Conservation (phyloP, 192 early-diverging fungal species). For the Backusella psychrophila region DNA sequence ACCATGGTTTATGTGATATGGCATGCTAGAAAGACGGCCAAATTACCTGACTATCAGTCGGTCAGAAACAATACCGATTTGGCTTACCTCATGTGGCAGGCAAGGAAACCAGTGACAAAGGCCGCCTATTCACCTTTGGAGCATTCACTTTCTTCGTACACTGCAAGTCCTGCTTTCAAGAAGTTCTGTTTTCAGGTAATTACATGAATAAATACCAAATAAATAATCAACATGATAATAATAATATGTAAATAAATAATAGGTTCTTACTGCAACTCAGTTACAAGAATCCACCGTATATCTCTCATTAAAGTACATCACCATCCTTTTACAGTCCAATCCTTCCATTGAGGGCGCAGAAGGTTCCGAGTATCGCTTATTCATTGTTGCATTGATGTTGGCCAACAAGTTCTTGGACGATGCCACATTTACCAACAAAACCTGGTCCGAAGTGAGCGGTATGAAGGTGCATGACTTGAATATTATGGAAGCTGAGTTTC, state of each 20-base stretch:
- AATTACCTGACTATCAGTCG: background rate
- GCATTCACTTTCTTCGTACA: slow-evolving; percentile 1
- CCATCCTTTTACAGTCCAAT: slow-evolving; percentile 38
- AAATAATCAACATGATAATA: too few species aligned
- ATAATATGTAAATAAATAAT: background rate
- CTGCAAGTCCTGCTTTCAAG: slow-evolving; percentile 38
- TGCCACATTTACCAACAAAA: slow-evolving; percentile 87
- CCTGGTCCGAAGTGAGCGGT: slow-evolving; percentile 83
- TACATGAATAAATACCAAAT: background rate
- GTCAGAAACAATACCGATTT: background rate
- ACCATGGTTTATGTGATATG: slow-evolving; percentile 55
- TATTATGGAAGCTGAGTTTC: slow-evolving; percentile 83
- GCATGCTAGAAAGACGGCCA: slow-evolving; percentile 36
- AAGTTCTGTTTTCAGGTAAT: slow-evolving; percentile 38
- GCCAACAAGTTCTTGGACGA: slow-evolving; percentile 85
- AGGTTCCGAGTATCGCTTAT: slow-evolving; percentile 54
- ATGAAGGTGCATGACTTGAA: slow-evolving; percentile 82
- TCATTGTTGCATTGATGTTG: slow-evolving; percentile 54
- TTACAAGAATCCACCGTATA: slow-evolving; percentile 48
- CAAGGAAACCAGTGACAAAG: slow-evolving; percentile 6
- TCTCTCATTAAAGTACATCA: slow-evolving; percentile 50
- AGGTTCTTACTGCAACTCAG: slow-evolving; percentile 49
- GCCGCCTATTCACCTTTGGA: slow-evolving; percentile 11
- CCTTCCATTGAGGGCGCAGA: slow-evolving; percentile 46
- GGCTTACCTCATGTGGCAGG: slow-evolving; percentile 12